Base-by-base conservation (phyloP, 2,329 filamentous ascomycete genomes). In the Aotearoamyces nothofagi region DNA sequence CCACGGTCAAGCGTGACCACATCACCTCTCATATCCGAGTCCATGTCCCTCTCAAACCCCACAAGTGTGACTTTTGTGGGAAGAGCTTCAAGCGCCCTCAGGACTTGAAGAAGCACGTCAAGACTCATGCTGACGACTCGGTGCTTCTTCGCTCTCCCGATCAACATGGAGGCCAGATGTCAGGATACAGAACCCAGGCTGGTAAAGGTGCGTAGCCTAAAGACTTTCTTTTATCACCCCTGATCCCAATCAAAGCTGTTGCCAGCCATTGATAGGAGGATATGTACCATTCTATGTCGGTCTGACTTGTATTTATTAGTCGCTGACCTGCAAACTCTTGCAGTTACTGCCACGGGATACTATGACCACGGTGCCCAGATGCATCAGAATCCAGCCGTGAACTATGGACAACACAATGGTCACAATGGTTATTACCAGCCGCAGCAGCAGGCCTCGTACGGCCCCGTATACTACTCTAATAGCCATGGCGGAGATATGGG, bases 61-160 rank as follows among this genome's bases (percentile, higher is more conserved):
- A 98, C 63, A 96, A 94, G 59, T 98, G 90, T 56, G 86, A 94
- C 52, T 92, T 94, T 58, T 98, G 90, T 51, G 83, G 83, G 51
- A 98, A 98, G 64, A 86, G 86, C 2, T 98, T 98, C 69, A 98
- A 98, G 71, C 80, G 90, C 17, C 90, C 90, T 3, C 90, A 98
- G 60, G 90, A 98, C 61, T 56, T 98, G 46, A 96, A 98, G 73
- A 98, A 98, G 64, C 90, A 98, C 54, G 84, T 96, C 56, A 98
- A 96, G 74, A 96, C 87, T 4, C 87, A 96, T 51, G 87, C 87
- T 44, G 87, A 96, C 49, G 87, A 94, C 57, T 92, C 84, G 23
- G 82, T 92, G 22, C 61, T 75, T 23, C 58, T 67, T 15, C 42
- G 46, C 26, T 50, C 49, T 13, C 45, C 47, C 15, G 47, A 49